These are phyloP conservation scores for Aspergillus steynii DNA, from an alignment of 495 filamentous ascomycete genomes.

Conservation along the genomic window DNA sequence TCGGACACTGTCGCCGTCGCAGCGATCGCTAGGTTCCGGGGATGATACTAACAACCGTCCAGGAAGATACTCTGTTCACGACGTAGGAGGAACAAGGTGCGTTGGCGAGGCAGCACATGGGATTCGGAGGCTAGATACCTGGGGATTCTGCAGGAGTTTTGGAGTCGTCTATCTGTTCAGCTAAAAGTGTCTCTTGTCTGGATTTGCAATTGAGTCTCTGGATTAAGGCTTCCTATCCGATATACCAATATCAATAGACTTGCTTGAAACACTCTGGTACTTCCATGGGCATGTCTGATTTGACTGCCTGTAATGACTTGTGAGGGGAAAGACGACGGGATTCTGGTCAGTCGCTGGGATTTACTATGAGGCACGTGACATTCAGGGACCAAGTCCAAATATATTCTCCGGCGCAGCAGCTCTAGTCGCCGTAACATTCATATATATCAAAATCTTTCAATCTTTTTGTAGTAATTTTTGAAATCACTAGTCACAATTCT, in stretches of 20 bases:
- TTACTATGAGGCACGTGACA: neutral
- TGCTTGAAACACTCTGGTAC: neutral
- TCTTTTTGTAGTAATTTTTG: neutral
- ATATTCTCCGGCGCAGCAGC: neutral
- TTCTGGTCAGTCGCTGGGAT: too few relatives aligned
- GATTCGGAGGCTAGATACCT: slow-evolving; percentile 20
- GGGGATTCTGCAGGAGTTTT: slow-evolving; percentile 22
- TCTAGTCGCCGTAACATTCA: neutral
- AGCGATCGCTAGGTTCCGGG: neutral
- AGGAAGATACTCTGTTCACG: slow-evolving; percentile 51
- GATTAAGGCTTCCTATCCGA: neutral
- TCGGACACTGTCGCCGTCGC: neutral
- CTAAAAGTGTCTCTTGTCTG: slow-evolving; percentile 25
- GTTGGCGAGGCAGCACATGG: slow-evolving; percentile 17
- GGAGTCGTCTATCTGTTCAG: slow-evolving; percentile 18
- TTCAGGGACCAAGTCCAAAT: neutral
- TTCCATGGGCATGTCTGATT: too few relatives aligned
- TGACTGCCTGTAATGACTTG: too few relatives aligned
- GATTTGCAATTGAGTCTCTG: slow-evolving; percentile 6
- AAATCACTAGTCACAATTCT: neutral
- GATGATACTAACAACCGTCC: slow-evolving; percentile 15
- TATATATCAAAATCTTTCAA: neutral
- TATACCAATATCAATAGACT: neutral
- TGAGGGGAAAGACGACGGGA: too few relatives aligned
- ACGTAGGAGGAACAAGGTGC: slow-evolving; percentile 24